Conservation (phyloP, 768 basidiomycete genomes). For the Neoboletus brunneissimus region DNA sequence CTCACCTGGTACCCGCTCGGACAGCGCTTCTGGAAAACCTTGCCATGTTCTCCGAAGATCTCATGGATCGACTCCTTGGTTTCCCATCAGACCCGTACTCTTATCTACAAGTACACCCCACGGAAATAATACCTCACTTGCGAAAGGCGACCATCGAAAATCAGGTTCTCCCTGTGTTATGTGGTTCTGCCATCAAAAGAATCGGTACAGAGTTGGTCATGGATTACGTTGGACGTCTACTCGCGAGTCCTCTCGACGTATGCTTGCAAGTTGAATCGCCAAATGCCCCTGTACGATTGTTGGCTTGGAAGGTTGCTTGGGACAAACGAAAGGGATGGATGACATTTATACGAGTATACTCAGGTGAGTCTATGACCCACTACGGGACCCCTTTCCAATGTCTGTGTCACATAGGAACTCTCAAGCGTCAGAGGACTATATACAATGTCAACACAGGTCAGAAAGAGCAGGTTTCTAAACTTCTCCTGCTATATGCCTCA, state of each 20-base stretch:
- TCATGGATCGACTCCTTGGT: slow-evolving; percentile 70
- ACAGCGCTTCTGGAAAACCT: slow-evolving; percentile 72
- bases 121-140: slow-evolving; percentile 58
- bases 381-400: not conserved
- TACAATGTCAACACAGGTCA: slow-evolving; percentile 66
- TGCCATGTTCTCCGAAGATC: slow-evolving; percentile 73
- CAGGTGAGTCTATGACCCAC: slow-evolving; percentile 47
- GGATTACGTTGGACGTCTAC: slow-evolving; percentile 77
- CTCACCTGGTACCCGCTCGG: slow-evolving; percentile 65
- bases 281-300: slow-evolving; percentile 53
- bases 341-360: slow-evolving; percentile 89
- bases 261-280: slow-evolving; percentile 41
- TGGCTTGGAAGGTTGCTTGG: slow-evolving; percentile 91
- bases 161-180: slow-evolving; percentile 73
- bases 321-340: slow-evolving; percentile 85
- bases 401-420: slow-evolving; percentile 43
- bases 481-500: slow-evolving; percentile 76
- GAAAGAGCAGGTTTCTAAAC: slow-evolving; percentile 70
- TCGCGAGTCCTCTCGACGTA: slow-evolving; percentile 76
- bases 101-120: slow-evolving; percentile 58
- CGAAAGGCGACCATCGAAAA: slow-evolving; percentile 64
- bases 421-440: slow-evolving; percentile 59
- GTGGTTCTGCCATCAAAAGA: slow-evolving; percentile 78
- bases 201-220: slow-evolving; percentile 79
- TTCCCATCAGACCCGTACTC: slow-evolving; percentile 55